phyloP scores from a whole-genome alignment of 129 eudicot species.

The Oenanthe sinensis region DNA sequence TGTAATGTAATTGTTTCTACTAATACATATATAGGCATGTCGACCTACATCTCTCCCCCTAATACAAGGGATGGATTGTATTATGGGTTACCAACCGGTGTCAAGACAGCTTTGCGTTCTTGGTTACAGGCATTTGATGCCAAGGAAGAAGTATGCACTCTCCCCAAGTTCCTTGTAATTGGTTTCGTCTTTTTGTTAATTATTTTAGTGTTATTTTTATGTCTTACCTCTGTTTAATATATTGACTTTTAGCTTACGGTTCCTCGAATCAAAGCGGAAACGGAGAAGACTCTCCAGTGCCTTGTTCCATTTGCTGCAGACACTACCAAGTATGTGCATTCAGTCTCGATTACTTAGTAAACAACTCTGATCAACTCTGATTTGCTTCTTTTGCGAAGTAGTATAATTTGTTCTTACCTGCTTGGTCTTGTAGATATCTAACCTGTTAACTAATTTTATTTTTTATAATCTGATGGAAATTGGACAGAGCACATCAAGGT shows the following conservation, averaged over 20 bases:
- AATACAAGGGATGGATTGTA: slow-evolving; percentile 72
- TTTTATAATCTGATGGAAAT: background rate
- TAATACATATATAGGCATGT: slow-evolving; percentile 41
- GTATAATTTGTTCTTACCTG: background rate
- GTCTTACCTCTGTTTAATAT: background rate
- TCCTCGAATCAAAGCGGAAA: slow-evolving; percentile 89
- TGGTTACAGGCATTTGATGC: slow-evolving; percentile 39
- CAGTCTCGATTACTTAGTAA: background rate
- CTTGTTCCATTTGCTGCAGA: slow-evolving; percentile 87
- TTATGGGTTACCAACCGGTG: slow-evolving; percentile 59
- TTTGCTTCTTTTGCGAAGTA: background rate
- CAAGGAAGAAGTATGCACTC: slow-evolving; percentile 53
- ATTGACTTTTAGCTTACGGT: slow-evolving; percentile 51
- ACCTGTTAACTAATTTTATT: background rate
- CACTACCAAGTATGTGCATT: slow-evolving; percentile 57
- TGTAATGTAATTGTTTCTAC: background rate
- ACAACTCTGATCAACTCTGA: background rate
- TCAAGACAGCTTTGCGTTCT: slow-evolving; percentile 60
- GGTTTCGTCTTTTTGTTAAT: background rate
- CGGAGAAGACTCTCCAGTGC: slow-evolving; percentile 88
- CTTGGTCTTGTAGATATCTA: background rate
- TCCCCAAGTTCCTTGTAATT: background rate
- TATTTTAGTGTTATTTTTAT: no score
- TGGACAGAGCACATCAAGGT: slow-evolving; percentile 81
- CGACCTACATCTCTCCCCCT: slow-evolving; percentile 81